phyloP scores from a whole-genome alignment of 2,329 filamentous ascomycete species.

The Beauveria scarabaeidicola region DNA sequence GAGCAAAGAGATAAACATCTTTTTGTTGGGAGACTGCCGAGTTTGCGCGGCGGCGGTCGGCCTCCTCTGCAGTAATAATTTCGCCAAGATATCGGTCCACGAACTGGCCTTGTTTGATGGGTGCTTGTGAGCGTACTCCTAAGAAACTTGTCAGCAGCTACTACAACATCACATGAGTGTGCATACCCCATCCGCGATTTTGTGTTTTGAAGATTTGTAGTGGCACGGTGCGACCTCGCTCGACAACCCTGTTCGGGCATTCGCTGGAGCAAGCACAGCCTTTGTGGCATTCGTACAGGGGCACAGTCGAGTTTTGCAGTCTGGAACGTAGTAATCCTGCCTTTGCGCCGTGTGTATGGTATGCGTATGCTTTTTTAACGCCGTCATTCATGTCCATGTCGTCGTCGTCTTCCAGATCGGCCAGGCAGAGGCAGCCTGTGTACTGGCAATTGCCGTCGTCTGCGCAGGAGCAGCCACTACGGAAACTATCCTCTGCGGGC shows the following conservation, averaged over 20 bases:
- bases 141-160: neutral
- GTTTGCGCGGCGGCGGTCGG: conserved; percentile 51
- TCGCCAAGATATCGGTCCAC: conserved; percentile 73
- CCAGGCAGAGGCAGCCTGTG: conserved; percentile 60
- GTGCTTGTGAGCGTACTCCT: conserved; percentile 56
- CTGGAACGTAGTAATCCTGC: conserved; percentile 44
- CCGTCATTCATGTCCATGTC: conserved; percentile 15
- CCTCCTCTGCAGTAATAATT: conserved; percentile 55
- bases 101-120: conserved; percentile 65
- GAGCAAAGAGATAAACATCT: conserved; percentile 68
- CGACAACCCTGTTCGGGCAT: conserved; percentile 71
- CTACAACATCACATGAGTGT: neutral
- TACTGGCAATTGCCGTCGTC: conserved; percentile 59
- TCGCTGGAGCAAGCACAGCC: conserved; percentile 54
- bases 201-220: conserved; percentile 69
- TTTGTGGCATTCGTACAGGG: conserved; percentile 75
- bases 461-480: conserved; percentile 60
- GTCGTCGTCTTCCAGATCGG: conserved; percentile 43
- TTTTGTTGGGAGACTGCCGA: conserved; percentile 53
- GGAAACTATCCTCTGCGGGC: conserved; percentile 51
- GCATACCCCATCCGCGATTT: conserved; percentile 65
- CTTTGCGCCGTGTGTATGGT: conserved; percentile 47
- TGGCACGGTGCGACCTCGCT: conserved; percentile 60
- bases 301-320: conserved; percentile 44
- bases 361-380: conserved; percentile 46